Conservation (phyloP, 2,329 filamentous ascomycete species). For the Colletotrichum spaethianum region DNA sequence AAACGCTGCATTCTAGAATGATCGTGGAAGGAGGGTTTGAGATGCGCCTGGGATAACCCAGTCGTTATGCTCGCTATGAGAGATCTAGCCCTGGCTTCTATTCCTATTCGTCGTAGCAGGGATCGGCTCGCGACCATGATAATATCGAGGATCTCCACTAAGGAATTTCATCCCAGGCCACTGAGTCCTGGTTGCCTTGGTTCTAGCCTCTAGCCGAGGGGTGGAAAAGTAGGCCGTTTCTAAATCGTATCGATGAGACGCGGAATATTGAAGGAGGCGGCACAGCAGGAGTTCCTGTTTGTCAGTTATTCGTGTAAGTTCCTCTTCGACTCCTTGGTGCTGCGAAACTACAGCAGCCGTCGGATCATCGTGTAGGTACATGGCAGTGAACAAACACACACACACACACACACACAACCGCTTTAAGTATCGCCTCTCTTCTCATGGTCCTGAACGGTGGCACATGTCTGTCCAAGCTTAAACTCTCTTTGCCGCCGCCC, state of each 20-base stretch:
- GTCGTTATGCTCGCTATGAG: background rate
- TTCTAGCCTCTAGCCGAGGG: background rate
- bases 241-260: constrained; percentile 30
- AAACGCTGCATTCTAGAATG: constrained; percentile 36
- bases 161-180: background rate
- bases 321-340: background rate
- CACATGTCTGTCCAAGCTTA: background rate
- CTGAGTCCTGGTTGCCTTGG: background rate
- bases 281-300: background rate
- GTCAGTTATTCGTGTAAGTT: background rate
- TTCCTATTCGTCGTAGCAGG: constrained; percentile 15
- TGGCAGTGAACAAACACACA: background rate
- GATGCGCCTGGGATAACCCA: constrained; percentile 16
- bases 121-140: background rate
- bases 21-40: constrained; percentile 32
- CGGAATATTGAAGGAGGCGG: background rate
- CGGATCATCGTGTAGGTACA: background rate
- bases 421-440: background rate
- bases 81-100: background rate
- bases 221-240: constrained; percentile 4
- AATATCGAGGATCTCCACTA: background rate
- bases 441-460: background rate
- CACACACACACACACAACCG: background rate
- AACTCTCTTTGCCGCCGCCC: background rate
- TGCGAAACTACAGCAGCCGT: background rate